Percentiles rank a stretch among this genome's conserved stretches.
These are phyloP conservation scores for Globisporangium splendens DNA, from an alignment of 352 stramenopile species.

Conservation along the genomic window DNA sequence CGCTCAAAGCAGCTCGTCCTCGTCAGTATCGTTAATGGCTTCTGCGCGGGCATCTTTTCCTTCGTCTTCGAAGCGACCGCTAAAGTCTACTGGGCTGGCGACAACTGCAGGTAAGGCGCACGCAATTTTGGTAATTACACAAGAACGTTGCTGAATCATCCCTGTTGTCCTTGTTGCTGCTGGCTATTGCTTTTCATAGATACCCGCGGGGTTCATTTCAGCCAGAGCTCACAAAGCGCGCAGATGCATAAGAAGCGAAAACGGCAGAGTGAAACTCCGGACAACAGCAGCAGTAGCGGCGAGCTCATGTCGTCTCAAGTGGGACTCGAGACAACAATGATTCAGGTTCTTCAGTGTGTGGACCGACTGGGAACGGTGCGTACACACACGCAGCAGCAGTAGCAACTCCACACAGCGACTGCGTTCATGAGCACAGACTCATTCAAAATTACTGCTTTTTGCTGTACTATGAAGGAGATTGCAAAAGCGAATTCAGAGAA, in stretches of 20 bases:
- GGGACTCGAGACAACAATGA: conserved; percentile 24
- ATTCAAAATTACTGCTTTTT: not conserved
- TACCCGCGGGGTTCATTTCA: conserved; percentile 4
- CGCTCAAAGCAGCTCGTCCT: conserved; percentile 5
- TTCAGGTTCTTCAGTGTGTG: conserved; percentile 25
- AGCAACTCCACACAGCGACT: no score
- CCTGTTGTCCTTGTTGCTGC: not conserved
- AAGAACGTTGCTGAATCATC: not conserved
- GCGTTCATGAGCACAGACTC: not conserved
- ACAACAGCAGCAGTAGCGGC: conserved; percentile 6
- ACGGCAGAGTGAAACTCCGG: conserved; percentile 3
- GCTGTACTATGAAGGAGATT: not conserved
- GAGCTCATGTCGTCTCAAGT: conserved; percentile 9
- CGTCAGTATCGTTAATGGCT: not conserved
- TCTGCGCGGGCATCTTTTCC: not conserved
- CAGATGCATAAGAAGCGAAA: conserved; percentile 10
- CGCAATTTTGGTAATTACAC: not conserved
- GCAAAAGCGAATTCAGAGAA: not conserved
- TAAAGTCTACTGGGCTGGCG: not conserved
- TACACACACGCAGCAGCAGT: no score
- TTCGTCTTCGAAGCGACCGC: conserved; percentile 3
- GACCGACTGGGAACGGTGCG: conserved; percentile 14
- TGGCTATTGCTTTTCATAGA: not conserved
- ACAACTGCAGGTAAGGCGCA: not conserved
- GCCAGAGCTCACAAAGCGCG: conserved; percentile 1